Percentiles rank a stretch among this genome's conserved stretches.
Conservation (phyloP, 23 red algal species). For the Gracilaria gracilis region DNA sequence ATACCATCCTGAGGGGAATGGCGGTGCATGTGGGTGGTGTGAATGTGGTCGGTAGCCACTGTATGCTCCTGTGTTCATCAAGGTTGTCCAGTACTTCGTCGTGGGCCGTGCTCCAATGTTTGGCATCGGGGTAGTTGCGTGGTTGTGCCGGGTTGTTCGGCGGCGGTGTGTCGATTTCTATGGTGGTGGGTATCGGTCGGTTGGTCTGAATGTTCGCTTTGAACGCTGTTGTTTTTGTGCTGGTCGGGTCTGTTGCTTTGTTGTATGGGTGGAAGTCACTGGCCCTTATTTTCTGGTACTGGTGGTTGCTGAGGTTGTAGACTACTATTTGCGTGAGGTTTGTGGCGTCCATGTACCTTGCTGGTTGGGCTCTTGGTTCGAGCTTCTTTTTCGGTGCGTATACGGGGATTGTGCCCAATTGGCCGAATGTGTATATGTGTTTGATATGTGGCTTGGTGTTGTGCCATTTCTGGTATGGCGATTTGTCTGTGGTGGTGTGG, state of each 20-base stretch:
- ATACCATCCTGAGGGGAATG: slow-evolving; percentile 19
- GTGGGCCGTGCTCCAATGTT: neutral
- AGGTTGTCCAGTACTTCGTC: neutral
- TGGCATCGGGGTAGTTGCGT: neutral
- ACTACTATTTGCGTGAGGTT: neutral
- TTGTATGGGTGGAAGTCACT: too few relatives aligned
- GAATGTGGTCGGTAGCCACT: neutral
- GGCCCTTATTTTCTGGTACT: neutral
- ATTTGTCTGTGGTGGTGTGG: neutral
- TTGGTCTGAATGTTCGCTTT: neutral
- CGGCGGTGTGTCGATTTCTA: neutral
- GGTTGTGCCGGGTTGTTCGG: neutral
- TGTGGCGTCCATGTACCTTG: neutral
- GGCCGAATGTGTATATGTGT: slow-evolving; percentile 13
- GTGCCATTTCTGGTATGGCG: slow-evolving; percentile 9
- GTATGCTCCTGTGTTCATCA: slow-evolving; percentile 5
- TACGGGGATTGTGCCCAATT: neutral
- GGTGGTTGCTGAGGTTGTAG: neutral
- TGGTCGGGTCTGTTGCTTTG: neutral
- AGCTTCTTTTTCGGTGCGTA: slow-evolving; percentile 22
- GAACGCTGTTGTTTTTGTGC: neutral
- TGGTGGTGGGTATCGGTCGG: neutral
- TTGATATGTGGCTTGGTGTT: neutral
- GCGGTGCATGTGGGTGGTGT: neutral
- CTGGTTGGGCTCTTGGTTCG: neutral